Base-by-base conservation (phyloP, 768 basidiomycete genomes). In the Agaricus blazei region DNA sequence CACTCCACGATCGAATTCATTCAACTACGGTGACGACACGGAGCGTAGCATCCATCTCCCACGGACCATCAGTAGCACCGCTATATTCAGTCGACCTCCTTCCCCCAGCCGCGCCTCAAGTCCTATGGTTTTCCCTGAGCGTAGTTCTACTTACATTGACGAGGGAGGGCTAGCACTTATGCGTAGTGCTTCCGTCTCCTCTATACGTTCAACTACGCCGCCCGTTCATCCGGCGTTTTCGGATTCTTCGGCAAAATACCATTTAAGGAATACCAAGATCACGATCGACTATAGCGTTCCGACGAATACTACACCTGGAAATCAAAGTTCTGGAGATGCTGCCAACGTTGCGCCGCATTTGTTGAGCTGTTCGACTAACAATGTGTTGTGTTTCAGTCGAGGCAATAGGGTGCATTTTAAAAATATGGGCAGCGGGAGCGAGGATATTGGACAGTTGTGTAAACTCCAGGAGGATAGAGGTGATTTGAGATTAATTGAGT, bases 351-450 rank as follows among this genome's bases (percentile, higher is more conserved):
- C 46, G 31, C 60, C 69, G 1, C 65, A 66, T 2, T 65, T 72
- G n/a, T 54, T 77, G n/a, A 65, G 69, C 36, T 80, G 76, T 66
- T 81, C 80, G 1, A 48, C 65, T 4, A 62, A 72, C 26, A 78
- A 76, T 60, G 59, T 76, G 4, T 62, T 81, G 19, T 77, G 77
- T 55, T 81, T 81, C 62, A 75, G 73, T 36, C 78, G 81, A 3
- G 77, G 77, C 7, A 82, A 83, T 61, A 71, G 83, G 12, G 73
- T 85, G 11, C 73, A 82, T 59, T 75, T 69, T 67, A 81, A 80
- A 63, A 77, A 75, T 58, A 64, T 81, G 40, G 60, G 63, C 7
- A 63, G 64, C 1, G 54, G 54, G 34, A 68, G 64, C 45, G 73
- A 75, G 42, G 78, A 80, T 41, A 72, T 78, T 8, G 72, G 71